Evolutionary conservation across 192 early-diverging fungal species (phyloP).

Genomic region (Coemansia sp.): DNA sequence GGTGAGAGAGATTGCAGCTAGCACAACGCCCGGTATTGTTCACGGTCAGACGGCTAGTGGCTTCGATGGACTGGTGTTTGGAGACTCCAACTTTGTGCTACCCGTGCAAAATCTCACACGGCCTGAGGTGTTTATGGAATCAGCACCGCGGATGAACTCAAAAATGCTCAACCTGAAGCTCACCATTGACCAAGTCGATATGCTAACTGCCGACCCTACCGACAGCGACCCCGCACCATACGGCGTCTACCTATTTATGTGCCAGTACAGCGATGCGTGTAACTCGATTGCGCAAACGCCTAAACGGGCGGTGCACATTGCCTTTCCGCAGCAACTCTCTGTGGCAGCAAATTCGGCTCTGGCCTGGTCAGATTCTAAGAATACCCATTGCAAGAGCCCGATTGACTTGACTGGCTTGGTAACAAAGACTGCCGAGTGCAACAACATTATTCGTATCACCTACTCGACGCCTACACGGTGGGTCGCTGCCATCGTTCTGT

Average conservation of each 20-base stretch:
- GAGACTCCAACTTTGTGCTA: slow-evolving; percentile 7
- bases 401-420: slow-evolving; percentile 25
- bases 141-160: neutral
- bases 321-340: slow-evolving; percentile 6
- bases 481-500: slow-evolving; percentile 22
- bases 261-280: slow-evolving; percentile 18
- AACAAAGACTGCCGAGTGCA: slow-evolving; percentile 6
- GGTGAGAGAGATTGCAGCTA: neutral
- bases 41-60: neutral
- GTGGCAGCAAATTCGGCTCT: neutral
- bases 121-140: slow-evolving; percentile 5
- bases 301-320: slow-evolving; percentile 12
- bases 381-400: slow-evolving; percentile 7
- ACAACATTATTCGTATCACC: slow-evolving; percentile 27
- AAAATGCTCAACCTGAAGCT: slow-evolving; percentile 11
- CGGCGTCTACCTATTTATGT: slow-evolving; percentile 18
- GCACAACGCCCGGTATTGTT: neutral
- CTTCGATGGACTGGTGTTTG: slow-evolving; percentile 1
- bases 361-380: neutral
- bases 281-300: slow-evolving; percentile 1
- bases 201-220: neutral
- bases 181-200: slow-evolving; percentile 4
- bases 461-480: slow-evolving; percentile 18
- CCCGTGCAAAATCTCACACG: neutral
- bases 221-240: neutral